Percentiles rank a stretch among this genome's conserved stretches.
Evolutionary conservation across 768 basidiomycete species (phyloP).

Genomic region (Lepiota venenata): DNA sequence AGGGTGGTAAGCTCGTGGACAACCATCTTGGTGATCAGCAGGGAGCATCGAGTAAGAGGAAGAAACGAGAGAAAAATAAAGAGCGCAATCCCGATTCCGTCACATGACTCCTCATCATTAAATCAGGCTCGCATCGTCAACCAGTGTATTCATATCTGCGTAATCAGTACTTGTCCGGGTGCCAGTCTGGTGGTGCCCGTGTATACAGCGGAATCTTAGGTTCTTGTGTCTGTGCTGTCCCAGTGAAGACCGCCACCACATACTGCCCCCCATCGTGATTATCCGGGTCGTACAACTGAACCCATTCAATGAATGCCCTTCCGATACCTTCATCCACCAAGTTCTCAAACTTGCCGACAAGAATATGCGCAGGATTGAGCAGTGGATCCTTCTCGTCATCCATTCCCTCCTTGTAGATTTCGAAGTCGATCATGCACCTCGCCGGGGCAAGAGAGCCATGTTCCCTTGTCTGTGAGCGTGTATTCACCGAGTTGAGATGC

Average conservation of each 20-base stretch:
- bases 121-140: neutral
- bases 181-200: neutral
- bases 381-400: conserved; percentile 36
- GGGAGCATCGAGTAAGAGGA: conserved; percentile 1
- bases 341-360: conserved; percentile 29
- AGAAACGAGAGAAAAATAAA: conserved; percentile 2
- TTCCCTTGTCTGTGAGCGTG: conserved; percentile 48
- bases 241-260: neutral
- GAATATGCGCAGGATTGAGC: conserved; percentile 46
- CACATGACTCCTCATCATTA: neutral
- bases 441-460: conserved; percentile 39
- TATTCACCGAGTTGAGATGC: conserved; percentile 47
- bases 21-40: neutral
- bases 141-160: neutral
- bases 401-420: conserved; percentile 36
- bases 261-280: neutral
- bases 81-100: neutral
- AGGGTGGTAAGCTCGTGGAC: neutral
- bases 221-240: neutral
- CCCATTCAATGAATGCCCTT: conserved; percentile 41
- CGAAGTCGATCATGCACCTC: conserved; percentile 27
- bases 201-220: neutral
- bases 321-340: conserved; percentile 25
- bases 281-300: conserved; percentile 14
- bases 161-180: neutral